Conservation (phyloP, 139 green algal genomes). For the Chlamydomonas applanata region DNA sequence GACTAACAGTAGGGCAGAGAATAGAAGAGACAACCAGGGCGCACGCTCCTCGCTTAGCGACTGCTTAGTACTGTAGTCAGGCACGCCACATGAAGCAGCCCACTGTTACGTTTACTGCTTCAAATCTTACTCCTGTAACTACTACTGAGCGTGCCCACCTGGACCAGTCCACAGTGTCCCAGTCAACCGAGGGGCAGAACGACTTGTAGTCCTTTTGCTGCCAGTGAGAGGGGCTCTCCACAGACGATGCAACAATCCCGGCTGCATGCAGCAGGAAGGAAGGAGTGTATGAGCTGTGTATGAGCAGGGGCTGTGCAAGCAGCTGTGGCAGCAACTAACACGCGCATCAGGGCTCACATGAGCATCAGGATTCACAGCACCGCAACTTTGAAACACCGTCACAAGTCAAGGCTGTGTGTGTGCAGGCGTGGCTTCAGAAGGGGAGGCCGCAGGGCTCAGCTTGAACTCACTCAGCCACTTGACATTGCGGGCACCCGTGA, state of each 20-base stretch:
- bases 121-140: too few relatives aligned
- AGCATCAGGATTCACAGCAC: too few relatives aligned
- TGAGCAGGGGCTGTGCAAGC: neutral
- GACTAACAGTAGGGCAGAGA: too few relatives aligned
- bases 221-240: slow-evolving; percentile 72
- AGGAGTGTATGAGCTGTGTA: too few relatives aligned
- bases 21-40: too few relatives aligned
- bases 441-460: neutral
- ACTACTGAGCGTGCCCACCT: neutral
- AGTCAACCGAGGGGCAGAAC: slow-evolving; percentile 54
- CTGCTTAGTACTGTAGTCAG: too few relatives aligned
- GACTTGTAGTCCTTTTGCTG: slow-evolving; percentile 90
- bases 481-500: slow-evolving; percentile 71
- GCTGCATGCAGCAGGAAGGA: neutral
- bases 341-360: too few relatives aligned
- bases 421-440: neutral
- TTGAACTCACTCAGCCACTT: slow-evolving; percentile 75
- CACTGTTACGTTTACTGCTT: too few relatives aligned
- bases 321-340: neutral
- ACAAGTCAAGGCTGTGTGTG: neutral
- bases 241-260: slow-evolving; percentile 4
- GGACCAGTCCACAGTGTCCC: slow-evolving; percentile 83
- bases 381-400: too few relatives aligned
- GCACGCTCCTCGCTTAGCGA: too few relatives aligned
- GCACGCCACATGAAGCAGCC: too few relatives aligned